Base-by-base conservation (phyloP, 1,284 basidiomycete species). In the Anthracocystis setariae region DNA sequence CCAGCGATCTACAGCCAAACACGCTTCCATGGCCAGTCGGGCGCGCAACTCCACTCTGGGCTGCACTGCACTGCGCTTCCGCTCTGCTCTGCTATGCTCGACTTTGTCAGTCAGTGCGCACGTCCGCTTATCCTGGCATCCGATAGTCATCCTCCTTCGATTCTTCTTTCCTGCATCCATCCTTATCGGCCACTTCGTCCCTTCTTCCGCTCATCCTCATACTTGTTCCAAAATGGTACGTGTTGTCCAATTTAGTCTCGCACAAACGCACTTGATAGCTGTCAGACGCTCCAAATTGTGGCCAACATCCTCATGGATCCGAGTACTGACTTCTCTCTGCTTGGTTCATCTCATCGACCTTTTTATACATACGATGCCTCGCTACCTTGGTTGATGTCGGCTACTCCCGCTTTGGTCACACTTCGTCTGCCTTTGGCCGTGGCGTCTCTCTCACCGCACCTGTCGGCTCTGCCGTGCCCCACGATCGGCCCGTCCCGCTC, bases 101-200 rank as follows among this genome's bases (percentile, higher is more conserved):
- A n/a, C n/a, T n/a, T 32, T 5, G 15, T 35, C 43, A 9, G 43
- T 29, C 18, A n/a, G 43, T 42, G 40, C 40, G 40, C 40, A 42
- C 40, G 40, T 42, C 40, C 40, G 40, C 40, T 39, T 39, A 7
- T 29, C 29, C 29, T 12, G 12, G 29, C 29, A 29, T 29, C 29
- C 7, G 5, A 37, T 37, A 7, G 9, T 15, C 44, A 8, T 27
- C 12, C 46, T 2, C 12, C 21, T 29, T 27, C n/a, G 13, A 25
- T 27, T 45, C 43, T 45, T 45, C 43, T 18, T 27, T 17, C 24
- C 18, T 42, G 20, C 45, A 24, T 48, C 46, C 37, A 27, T 27
- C 47, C 20, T 42, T 24, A 4, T 13, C 47, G 32, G 15, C 37
- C 20, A 7, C 35, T 8, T 27, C 20, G 17, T 39, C 21, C 8